Conservation (phyloP, 257 asterid species). For the Ligustrum vulgare region DNA sequence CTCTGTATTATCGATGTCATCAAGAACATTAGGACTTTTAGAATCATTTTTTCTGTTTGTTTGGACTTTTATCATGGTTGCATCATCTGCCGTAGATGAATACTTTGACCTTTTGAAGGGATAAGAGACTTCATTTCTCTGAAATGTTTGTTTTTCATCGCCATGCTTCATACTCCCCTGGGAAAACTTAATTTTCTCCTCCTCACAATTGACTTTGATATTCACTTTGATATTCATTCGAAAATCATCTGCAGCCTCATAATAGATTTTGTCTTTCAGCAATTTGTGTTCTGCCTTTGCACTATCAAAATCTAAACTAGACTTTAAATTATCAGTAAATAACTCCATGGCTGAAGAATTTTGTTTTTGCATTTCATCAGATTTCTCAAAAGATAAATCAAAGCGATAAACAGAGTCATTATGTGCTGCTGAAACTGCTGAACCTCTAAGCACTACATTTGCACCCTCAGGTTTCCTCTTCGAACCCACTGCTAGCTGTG, state of each 20-base stretch:
- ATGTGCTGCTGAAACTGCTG: conserved; percentile 22
- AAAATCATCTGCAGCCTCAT: conserved; percentile 33
- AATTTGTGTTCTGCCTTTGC: conserved; percentile 40
- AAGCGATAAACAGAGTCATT: background rate
- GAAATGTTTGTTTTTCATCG: conserved; percentile 39
- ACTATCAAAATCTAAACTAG: conserved; percentile 28
- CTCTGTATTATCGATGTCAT: conserved; percentile 27
- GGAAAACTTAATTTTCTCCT: conserved; percentile 26
- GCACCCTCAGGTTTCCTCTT: conserved; percentile 50
- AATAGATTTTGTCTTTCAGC: conserved; percentile 37
- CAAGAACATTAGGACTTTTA: conserved; percentile 18
- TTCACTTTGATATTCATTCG: conserved; percentile 33
- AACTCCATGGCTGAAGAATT: conserved; percentile 31
- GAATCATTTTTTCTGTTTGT: conserved; percentile 27
- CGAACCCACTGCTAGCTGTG: conserved; percentile 31
- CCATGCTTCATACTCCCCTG: conserved; percentile 51
- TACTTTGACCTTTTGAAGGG: conserved; percentile 45
- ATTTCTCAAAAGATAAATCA: conserved; percentile 21
- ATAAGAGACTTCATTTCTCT: conserved; percentile 29
- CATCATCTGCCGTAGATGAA: conserved; percentile 40
- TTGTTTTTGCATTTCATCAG: conserved; percentile 28
- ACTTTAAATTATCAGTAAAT: conserved; percentile 34
- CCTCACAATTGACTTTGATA: conserved; percentile 36
- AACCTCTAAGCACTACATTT: conserved; percentile 24
- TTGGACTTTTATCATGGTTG: conserved; percentile 24